Conservation (phyloP, 257 asterid genomes). For the Ocimum tenuiflorum region DNA sequence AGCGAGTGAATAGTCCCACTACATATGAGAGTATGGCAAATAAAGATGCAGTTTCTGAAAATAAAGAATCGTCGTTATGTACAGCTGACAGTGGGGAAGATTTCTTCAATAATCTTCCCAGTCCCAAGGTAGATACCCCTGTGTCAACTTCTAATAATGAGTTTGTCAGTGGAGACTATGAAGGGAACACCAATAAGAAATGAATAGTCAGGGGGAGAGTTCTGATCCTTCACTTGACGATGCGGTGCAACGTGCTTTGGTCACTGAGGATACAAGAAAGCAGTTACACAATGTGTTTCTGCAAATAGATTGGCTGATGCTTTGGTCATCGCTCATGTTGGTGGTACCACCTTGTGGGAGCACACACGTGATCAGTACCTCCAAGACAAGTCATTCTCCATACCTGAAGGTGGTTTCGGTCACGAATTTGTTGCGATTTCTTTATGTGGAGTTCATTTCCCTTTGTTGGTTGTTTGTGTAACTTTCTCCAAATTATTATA, state of each 20-base stretch:
- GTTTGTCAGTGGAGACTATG: constrained; percentile 36
- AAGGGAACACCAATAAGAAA: constrained; percentile 44
- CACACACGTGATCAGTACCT: constrained; percentile 76
- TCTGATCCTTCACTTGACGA: constrained; percentile 74
- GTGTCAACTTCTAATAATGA: constrained; percentile 41
- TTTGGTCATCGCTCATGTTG: constrained; percentile 80
- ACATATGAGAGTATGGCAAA: constrained; percentile 36
- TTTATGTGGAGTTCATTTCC: not conserved
- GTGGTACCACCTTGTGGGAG: constrained; percentile 78
- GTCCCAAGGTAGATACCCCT: constrained; percentile 84
- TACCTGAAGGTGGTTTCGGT: constrained; percentile 59
- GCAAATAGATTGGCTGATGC: constrained; percentile 86
- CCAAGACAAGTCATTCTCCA: constrained; percentile 54
- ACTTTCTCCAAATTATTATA: constrained; percentile 6
- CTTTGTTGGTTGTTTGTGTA: constrained; percentile 5
- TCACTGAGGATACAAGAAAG: constrained; percentile 84
- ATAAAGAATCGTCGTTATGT: constrained; percentile 34
- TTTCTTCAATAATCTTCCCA: constrained; percentile 83
- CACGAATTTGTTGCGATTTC: not conserved
- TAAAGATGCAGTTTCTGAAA: constrained; percentile 34
- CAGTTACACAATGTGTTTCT: constrained; percentile 73
- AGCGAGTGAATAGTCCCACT: constrained; percentile 45
- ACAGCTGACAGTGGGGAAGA: constrained; percentile 75
- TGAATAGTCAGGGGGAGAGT: constrained; percentile 40
- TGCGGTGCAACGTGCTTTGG: constrained; percentile 78